Percentiles rank a stretch among this genome's conserved stretches.
These are phyloP conservation scores for Alternaria sp. DNA, from an alignment of 2,329 filamentous ascomycete species.

Conservation along the genomic window DNA sequence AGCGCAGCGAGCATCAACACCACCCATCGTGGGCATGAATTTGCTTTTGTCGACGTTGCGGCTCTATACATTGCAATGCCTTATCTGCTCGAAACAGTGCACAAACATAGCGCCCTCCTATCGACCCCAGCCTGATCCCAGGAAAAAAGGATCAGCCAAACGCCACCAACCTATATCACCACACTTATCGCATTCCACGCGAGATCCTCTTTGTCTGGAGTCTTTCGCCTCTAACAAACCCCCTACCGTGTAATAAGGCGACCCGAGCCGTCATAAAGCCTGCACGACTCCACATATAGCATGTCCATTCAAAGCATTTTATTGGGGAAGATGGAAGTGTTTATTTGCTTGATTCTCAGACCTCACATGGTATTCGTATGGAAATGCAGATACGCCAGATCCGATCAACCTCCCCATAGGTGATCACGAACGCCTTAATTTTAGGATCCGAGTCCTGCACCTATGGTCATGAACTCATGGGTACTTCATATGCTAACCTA, in stretches of 20 bases:
- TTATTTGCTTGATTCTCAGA: conserved; percentile 30
- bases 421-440: conserved; percentile 47
- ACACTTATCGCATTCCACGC: background rate
- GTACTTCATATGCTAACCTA: conserved; percentile 38
- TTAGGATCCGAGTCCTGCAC: conserved; percentile 41
- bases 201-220: background rate
- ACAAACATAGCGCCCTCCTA: conserved; percentile 3
- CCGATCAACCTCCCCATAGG: conserved; percentile 43
- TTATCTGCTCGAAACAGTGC: conserved; percentile 9
- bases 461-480: conserved; percentile 39
- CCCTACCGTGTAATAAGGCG: background rate
- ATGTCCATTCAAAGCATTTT: conserved; percentile 1
- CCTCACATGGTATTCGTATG: conserved; percentile 43
- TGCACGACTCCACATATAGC: conserved; percentile 3
- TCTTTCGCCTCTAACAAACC: background rate
- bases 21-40: background rate
- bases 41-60: background rate
- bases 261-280: background rate
- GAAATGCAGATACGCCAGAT: conserved; percentile 44
- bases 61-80: conserved; percentile 3
- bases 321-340: conserved; percentile 21
- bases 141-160: background rate
- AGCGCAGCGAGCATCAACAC: conserved; percentile 1
- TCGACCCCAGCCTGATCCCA: conserved; percentile 3
- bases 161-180: conserved; percentile 12